Percentiles rank a stretch among this genome's conserved stretches.
phyloP scores from a whole-genome alignment of 768 basidiomycete species.

The Leccinum longicurvipes region DNA sequence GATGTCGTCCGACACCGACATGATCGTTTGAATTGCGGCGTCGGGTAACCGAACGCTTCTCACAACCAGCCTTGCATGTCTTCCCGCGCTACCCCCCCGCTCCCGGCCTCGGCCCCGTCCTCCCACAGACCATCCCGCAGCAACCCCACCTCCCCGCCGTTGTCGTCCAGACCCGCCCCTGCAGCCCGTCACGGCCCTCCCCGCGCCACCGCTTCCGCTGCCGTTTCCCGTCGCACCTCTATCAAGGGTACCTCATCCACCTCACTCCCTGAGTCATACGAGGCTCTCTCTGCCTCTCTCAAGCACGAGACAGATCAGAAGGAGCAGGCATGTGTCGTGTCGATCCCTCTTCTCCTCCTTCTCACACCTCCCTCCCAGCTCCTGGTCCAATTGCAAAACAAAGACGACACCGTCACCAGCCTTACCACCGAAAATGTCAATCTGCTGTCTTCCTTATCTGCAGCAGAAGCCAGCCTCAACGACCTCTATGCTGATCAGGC shows the following conservation, averaged over 20 bases:
- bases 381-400: conserved; percentile 72
- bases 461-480: conserved; percentile 68
- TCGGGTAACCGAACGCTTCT: conserved; percentile 3
- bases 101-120: conserved; percentile 7
- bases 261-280: conserved; percentile 46
- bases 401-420: conserved; percentile 62
- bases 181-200: conserved; percentile 51
- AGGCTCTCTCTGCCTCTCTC: conserved; percentile 57
- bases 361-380: conserved; percentile 45
- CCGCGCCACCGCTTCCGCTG: conserved; percentile 48
- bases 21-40: neutral
- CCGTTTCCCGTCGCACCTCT: conserved; percentile 48
- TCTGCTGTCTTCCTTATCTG: conserved; percentile 59
- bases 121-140: conserved; percentile 44
- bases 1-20: too few species aligned
- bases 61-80: conserved; percentile 21
- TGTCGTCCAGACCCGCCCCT: conserved; percentile 45
- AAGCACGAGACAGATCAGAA: conserved; percentile 79
- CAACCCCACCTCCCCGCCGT: conserved; percentile 40
- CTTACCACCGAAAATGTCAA: conserved; percentile 64
- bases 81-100: conserved; percentile 42
- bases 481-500: conserved; percentile 81
- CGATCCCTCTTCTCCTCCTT: conserved; percentile 4
- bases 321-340: conserved; percentile 56
- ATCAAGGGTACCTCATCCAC: conserved; percentile 42